These are phyloP conservation scores for Diplogelasinospora grovesii DNA, from an alignment of 495 filamentous ascomycete species.

Conservation along the genomic window DNA sequence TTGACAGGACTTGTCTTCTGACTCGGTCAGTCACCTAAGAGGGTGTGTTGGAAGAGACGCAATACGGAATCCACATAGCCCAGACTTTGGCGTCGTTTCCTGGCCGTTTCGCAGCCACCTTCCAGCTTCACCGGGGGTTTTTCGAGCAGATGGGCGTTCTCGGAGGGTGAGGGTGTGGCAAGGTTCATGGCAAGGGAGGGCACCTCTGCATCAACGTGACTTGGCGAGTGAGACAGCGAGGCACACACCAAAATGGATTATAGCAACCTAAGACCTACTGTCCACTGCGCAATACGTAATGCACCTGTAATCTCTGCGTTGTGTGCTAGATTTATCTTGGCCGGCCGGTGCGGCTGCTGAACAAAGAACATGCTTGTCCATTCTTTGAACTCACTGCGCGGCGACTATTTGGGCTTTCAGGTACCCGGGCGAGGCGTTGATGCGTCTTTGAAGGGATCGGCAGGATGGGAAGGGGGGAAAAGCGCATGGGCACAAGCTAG, in stretches of 20 bases:
- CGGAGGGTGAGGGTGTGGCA: conserved; percentile 10
- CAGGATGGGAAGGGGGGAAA: too few species aligned
- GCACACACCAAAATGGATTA: conserved; percentile 22
- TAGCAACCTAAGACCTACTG: conserved; percentile 6
- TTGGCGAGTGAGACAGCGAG: conserved; percentile 26
- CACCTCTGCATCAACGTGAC: conserved; percentile 21
- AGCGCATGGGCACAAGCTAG: too few species aligned
- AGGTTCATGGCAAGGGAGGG: conserved; percentile 8
- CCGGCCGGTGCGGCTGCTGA: too few species aligned
- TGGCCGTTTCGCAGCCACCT: conserved; percentile 4
- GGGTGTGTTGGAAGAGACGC: conserved; percentile 20
- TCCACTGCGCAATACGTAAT: conserved; percentile 6
- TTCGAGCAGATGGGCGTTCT: conserved; percentile 12
- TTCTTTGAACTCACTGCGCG: too few species aligned
- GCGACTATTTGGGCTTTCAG: too few species aligned
- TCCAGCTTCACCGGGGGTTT: conserved; percentile 20
- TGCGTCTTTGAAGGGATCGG: too few species aligned
- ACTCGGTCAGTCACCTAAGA: conserved; percentile 10
- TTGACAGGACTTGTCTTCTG: conserved; percentile 15
- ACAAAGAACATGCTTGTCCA: too few species aligned
- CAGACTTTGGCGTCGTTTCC: too few species aligned
- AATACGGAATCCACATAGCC: conserved; percentile 2
- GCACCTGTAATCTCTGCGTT: conserved; percentile 1
- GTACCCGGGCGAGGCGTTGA: too few species aligned
- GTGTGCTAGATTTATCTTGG: too few species aligned